These are phyloP conservation scores for Ceratocystis huliohia DNA, from an alignment of 2,329 filamentous ascomycete genomes.

Conservation along the genomic window DNA sequence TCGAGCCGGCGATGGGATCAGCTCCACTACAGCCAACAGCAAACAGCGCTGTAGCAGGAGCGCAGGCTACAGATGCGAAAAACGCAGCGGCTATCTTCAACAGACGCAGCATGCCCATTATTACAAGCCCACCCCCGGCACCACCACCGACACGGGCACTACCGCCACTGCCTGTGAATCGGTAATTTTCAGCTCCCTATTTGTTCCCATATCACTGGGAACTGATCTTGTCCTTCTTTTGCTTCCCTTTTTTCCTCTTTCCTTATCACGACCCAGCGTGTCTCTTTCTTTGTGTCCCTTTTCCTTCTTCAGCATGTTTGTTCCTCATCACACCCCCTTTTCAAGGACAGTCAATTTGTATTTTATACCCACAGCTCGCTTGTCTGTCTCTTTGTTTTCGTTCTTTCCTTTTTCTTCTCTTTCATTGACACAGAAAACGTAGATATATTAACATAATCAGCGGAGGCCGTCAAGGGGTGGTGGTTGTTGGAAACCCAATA, in stretches of 20 bases:
- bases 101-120: conserved; percentile 39
- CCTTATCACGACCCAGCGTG: background rate
- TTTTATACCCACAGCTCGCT: background rate
- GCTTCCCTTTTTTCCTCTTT: background rate
- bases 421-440: background rate
- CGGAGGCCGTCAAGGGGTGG: background rate
- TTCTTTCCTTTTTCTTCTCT: background rate
- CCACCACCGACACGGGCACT: conserved; percentile 44
- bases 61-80: background rate
- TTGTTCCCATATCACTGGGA: background rate
- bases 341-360: conserved; percentile 5
- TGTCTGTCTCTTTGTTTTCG: background rate
- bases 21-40: background rate
- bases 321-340: background rate
- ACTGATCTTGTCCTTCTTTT: background rate
- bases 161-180: conserved; percentile 38
- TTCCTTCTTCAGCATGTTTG: background rate
- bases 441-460: background rate
- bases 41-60: background rate
- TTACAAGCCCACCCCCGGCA: conserved; percentile 39
- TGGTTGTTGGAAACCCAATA: background rate
- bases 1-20: background rate
- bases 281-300: conserved; percentile 2
- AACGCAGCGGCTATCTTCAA: conserved; percentile 24
- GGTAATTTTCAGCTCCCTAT: background rate